These are phyloP conservation scores for Microdochium bolleyi DNA, from an alignment of 2,329 filamentous ascomycete genomes.

Conservation along the genomic window DNA sequence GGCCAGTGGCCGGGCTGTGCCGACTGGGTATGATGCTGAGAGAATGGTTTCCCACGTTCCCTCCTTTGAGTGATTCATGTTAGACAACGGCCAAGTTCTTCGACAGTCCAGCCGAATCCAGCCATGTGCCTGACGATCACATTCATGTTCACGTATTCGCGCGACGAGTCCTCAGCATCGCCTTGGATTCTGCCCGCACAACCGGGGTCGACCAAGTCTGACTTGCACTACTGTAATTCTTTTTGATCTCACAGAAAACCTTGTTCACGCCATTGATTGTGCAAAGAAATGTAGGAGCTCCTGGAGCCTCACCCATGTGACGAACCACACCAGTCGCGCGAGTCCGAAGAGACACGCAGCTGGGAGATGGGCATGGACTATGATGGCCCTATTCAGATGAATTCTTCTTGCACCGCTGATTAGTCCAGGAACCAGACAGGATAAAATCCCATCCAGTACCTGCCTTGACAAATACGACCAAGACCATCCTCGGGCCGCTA, in stretches of 20 bases:
- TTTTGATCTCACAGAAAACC: no score
- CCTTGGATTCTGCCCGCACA: no score
- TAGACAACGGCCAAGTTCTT: no score
- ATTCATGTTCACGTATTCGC: no score
- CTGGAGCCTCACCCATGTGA: conserved; percentile 43
- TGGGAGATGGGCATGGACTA: conserved; percentile 39
- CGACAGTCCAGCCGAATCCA: not conserved
- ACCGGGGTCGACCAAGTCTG: no score
- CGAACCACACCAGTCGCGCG: conserved; percentile 1
- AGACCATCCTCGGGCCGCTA: conserved; percentile 19
- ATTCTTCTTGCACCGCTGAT: conserved; percentile 32
- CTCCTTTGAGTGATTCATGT: no score
- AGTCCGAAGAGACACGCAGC: conserved; percentile 7
- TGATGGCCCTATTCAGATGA: conserved; percentile 33
- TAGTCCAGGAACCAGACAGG: not conserved
- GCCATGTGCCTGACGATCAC: not conserved
- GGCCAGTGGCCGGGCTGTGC: no score
- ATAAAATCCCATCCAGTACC: conserved; percentile 8
- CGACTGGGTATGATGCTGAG: no score
- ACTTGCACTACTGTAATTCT: no score
- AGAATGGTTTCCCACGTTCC: no score
- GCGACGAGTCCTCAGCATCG: no score
- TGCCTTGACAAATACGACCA: conserved; percentile 11
- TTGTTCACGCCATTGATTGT: not conserved
- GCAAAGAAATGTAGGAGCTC: conserved; percentile 34